These are phyloP conservation scores for Eucalyptus pumila DNA, from an alignment of 345 rosid genomes.

Conservation along the genomic window DNA sequence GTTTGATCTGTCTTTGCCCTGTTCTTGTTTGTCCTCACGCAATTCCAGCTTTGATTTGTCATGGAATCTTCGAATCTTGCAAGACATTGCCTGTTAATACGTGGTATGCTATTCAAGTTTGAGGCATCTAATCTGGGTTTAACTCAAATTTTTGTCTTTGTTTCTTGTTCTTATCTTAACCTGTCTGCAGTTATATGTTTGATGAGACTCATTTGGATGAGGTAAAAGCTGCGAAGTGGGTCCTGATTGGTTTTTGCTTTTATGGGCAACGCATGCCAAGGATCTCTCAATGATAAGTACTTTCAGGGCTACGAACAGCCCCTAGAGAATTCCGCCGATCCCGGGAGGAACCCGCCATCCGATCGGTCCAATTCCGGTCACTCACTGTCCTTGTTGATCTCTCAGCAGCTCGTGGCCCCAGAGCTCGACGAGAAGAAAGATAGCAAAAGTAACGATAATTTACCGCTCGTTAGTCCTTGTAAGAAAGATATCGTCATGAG, in stretches of 20 bases:
- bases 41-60: neutral
- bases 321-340: slow-evolving; percentile 18
- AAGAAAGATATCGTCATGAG: slow-evolving; percentile 64
- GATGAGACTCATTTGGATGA: neutral
- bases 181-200: neutral
- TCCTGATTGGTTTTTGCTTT: neutral
- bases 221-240: slow-evolving; percentile 1
- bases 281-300: slow-evolving; percentile 24
- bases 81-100: neutral
- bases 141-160: neutral
- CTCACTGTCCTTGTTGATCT: neutral
- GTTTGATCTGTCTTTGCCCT: neutral
- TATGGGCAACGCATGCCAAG: slow-evolving; percentile 51
- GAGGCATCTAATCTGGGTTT: neutral
- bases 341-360: slow-evolving; percentile 8
- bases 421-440: slow-evolving; percentile 5
- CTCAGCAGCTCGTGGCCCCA: slow-evolving; percentile 3
- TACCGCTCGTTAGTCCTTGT: slow-evolving; percentile 19
- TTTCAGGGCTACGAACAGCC: slow-evolving; percentile 29
- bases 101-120: neutral
- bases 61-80: neutral
- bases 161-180: neutral
- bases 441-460: slow-evolving; percentile 9
- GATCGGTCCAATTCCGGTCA: slow-evolving; percentile 5
- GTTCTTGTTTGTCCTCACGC: neutral